Base-by-base conservation (phyloP, 768 basidiomycete species). In the Kwoniella dendrophila region DNA sequence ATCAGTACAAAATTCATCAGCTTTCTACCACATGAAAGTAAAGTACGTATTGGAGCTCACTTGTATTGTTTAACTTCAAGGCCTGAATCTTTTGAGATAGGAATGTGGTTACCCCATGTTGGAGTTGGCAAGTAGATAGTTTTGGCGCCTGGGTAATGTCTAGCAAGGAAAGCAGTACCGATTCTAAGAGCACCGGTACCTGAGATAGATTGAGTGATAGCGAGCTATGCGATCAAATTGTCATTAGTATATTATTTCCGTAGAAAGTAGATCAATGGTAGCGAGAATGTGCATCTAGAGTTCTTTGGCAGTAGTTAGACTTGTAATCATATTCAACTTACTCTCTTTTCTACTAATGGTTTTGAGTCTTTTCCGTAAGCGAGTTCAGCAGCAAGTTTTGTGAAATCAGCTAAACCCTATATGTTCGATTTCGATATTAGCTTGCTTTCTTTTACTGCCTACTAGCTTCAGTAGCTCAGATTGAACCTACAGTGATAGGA, bases 121-220 rank as follows among this genome's bases (percentile, higher is more conserved):
- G 95, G 95, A 71, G 92, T 86, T 74, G 93, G 93, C 70, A 99
- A 75, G 78, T 88, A 92, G 64, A 96, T 80, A 66, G 83, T 84
- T 71, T 89, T 88, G 50, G 84, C 78, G 54, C 86, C 85, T 2
- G 83, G 81, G 81, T 95, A 96, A 81, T 92, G 90, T 40, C 89
- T 87, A 24, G 86, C 88, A 33, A 98, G 81, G 84, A 99, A 98
- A 30, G 88, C 88, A 66, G 87, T 92, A 51, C 93, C 96, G 78
- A 98, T 90, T 71, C 96, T 86, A 67, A 97, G 89, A 45, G 96
- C 96, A 70, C 96, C 96, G 12, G 96, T 99, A 14, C 96, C 96
- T 29, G 95, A 98, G 79, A 98, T 94, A 56, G 93, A 88, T 80
- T 99, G 96, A 11, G 92, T 89, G 55, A 89, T 84, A 26, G 90